Conservation (phyloP, 345 rosid species). For the Mangifera indica region DNA sequence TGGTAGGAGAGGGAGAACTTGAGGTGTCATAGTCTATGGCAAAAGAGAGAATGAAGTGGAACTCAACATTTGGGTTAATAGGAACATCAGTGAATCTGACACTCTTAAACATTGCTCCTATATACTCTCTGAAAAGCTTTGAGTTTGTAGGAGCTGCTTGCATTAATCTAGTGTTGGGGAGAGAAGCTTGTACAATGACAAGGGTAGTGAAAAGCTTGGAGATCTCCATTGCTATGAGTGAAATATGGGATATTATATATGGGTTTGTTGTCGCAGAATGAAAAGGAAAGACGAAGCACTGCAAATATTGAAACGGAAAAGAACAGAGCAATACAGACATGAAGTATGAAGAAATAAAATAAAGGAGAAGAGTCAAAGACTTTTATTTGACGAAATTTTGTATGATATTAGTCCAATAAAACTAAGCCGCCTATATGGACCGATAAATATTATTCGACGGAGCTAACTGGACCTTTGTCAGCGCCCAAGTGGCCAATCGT, state of each 20-base stretch:
- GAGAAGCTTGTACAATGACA: conserved; percentile 10
- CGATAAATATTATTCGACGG: not conserved
- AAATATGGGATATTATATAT: not conserved
- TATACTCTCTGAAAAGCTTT: conserved; percentile 31
- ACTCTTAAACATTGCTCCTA: conserved; percentile 33
- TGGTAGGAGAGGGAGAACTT: conserved; percentile 31
- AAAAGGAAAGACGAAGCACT: no score
- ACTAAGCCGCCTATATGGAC: not conserved
- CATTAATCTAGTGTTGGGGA: not conserved
- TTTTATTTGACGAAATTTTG: no score
- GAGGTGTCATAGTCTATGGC: conserved; percentile 36
- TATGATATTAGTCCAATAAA: no score
- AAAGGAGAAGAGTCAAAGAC: no score
- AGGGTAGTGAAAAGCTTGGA: conserved; percentile 4
- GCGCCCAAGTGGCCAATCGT: no score
- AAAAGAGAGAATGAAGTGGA: conserved; percentile 41
- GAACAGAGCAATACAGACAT: no score
- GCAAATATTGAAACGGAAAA: no score
- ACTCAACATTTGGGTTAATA: conserved; percentile 22
- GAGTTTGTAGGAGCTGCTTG: conserved; percentile 16
- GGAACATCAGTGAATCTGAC: conserved; percentile 36
- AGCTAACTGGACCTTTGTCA: not conserved
- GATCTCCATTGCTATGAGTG: conserved; percentile 6
- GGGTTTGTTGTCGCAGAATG: no score
- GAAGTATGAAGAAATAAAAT: no score